Evolutionary conservation across 2,329 filamentous ascomycete species (phyloP).

Genomic region (Sporothrix phasma): DNA sequence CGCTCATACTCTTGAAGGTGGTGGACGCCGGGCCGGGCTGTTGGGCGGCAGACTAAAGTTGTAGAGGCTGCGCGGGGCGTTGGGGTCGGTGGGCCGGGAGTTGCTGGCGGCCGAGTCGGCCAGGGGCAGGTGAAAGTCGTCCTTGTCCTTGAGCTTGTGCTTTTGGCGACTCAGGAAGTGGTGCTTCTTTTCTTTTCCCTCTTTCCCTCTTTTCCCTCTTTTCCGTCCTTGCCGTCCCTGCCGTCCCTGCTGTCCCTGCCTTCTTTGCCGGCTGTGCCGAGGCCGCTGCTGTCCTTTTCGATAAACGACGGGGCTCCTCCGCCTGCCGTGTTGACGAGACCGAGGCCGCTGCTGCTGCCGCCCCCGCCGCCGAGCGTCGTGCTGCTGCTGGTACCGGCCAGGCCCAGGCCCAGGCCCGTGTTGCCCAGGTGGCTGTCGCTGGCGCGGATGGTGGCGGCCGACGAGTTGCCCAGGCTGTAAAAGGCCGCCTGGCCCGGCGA

Average conservation of each 20-base stretch:
- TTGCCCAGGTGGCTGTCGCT: slow-evolving; percentile 48
- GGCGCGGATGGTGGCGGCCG: slow-evolving; percentile 65
- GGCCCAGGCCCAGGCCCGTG: slow-evolving; percentile 28
- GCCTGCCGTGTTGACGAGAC: neutral
- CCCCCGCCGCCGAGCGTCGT: neutral
- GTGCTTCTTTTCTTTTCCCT: slow-evolving; percentile 68
- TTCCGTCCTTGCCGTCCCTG: neutral
- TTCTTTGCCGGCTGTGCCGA: slow-evolving; percentile 22
- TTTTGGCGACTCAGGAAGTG: slow-evolving; percentile 73
- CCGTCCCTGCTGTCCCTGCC: too few species aligned
- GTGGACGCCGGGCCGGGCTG: slow-evolving; percentile 54
- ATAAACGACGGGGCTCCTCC: neutral
- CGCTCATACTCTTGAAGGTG: slow-evolving; percentile 75
- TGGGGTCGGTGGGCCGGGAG: slow-evolving; percentile 64
- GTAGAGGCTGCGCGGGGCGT: slow-evolving; percentile 65
- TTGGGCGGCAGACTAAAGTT: slow-evolving; percentile 67
- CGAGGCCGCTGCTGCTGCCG: neutral
- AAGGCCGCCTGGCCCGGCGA: slow-evolving; percentile 52
- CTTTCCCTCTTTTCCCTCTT: slow-evolving; percentile 36
- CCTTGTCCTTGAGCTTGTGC: slow-evolving; percentile 62
- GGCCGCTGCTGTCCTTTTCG: slow-evolving; percentile 37
- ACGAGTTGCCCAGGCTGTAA: slow-evolving; percentile 67
- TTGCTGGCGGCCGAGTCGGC: slow-evolving; percentile 71
- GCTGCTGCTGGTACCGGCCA: neutral
- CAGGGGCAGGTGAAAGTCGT: slow-evolving; percentile 61